phyloP scores from a whole-genome alignment of 2,329 filamentous ascomycete species.

The Cytospora leucostoma region DNA sequence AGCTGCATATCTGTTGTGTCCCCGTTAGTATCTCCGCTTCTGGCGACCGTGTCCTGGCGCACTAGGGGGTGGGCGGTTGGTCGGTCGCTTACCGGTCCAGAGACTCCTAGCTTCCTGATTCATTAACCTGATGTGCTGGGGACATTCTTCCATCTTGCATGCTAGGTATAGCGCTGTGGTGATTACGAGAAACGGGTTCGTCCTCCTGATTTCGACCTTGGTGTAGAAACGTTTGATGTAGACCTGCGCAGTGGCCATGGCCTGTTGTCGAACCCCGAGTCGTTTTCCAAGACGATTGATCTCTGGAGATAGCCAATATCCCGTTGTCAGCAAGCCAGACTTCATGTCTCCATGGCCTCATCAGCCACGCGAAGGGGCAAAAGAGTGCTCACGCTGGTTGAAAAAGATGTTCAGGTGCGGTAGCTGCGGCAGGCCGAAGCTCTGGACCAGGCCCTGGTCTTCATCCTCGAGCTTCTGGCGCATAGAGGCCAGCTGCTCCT shows the following conservation, averaged over 20 bases:
- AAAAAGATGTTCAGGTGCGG: slow-evolving; percentile 89
- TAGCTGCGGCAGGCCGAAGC: slow-evolving; percentile 79
- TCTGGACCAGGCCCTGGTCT: slow-evolving; percentile 71
- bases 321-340: slow-evolving; percentile 7
- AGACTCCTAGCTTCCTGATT: slow-evolving; percentile 82
- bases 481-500: slow-evolving; percentile 74
- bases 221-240: slow-evolving; percentile 95
- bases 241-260: slow-evolving; percentile 88
- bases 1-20: slow-evolving; percentile 25
- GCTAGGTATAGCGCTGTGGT: slow-evolving; percentile 94
- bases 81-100: slow-evolving; percentile 63
- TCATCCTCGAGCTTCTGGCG: slow-evolving; percentile 77
- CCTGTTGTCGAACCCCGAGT: slow-evolving; percentile 83
- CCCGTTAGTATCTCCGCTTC: slow-evolving; percentile 12
- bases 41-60: neutral
- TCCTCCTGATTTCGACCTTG: slow-evolving; percentile 85
- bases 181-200: slow-evolving; percentile 89
- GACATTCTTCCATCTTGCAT: slow-evolving; percentile 97
- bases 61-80: neutral
- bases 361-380: neutral
- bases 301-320: slow-evolving; percentile 51
- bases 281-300: slow-evolving; percentile 81
- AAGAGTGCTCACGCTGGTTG: slow-evolving; percentile 69
- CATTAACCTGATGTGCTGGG: slow-evolving; percentile 91
- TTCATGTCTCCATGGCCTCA: neutral